Percentiles rank a stretch among this genome's conserved stretches.
Evolutionary conservation across 1,284 basidiomycete species (phyloP).

Genomic region (Ganoderma multipileum): DNA sequence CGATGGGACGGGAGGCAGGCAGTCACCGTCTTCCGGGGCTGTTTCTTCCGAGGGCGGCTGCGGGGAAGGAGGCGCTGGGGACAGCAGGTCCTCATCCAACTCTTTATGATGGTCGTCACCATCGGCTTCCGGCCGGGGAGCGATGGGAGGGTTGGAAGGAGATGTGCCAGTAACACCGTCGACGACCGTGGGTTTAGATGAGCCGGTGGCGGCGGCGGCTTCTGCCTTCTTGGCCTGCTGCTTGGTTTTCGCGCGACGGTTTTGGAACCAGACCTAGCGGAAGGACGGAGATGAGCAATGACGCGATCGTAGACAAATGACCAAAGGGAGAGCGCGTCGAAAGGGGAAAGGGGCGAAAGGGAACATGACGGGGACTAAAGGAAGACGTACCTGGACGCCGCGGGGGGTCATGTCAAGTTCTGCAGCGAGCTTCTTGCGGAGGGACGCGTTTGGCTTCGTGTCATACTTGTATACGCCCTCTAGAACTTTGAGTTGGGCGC

Average conservation of each 20-base stretch:
- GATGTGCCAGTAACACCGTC: constrained; percentile 7
- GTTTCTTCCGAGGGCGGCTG: constrained; percentile 21
- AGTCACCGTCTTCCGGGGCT: constrained; percentile 5
- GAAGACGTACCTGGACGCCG: constrained; percentile 84
- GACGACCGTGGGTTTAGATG: constrained; percentile 6
- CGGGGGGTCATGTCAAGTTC: constrained; percentile 91
- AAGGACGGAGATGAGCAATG: constrained; percentile 16
- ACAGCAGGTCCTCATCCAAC: constrained; percentile 14
- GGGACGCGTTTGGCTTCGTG: constrained; percentile 87
- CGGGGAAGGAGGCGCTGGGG: constrained; percentile 20
- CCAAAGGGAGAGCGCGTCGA: constrained; percentile 15
- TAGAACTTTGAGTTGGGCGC: constrained; percentile 84
- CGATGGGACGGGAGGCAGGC: constrained; percentile 6
- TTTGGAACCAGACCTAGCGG: constrained; percentile 88
- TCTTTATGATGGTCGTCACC: constrained; percentile 17
- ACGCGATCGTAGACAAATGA: constrained; percentile 8
- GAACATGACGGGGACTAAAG: constrained; percentile 40
- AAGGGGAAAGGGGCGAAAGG: constrained; percentile 36
- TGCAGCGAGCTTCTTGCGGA: constrained; percentile 80
- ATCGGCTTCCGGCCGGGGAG: constrained; percentile 14
- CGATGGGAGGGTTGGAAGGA: constrained; percentile 16
- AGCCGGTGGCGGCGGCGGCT: constrained; percentile 20
- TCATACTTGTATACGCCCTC: constrained; percentile 86
- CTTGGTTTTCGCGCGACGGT: constrained; percentile 88
- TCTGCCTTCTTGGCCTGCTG: constrained; percentile 47